These are phyloP conservation scores for Saccharomycopsis sp. DNA, from an alignment of 805 yeast species.

Conservation along the genomic window DNA sequence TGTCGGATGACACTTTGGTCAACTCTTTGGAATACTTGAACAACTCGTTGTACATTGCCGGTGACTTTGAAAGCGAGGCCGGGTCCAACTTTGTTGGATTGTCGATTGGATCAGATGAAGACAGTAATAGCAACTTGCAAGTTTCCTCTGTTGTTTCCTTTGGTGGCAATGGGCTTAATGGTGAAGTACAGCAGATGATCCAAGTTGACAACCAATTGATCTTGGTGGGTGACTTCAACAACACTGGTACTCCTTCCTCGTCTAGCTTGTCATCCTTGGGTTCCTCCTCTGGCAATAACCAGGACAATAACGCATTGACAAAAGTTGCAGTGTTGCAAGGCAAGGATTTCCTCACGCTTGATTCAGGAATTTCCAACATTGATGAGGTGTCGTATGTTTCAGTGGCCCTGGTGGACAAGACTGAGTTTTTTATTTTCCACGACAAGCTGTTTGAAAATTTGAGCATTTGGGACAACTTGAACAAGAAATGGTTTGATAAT, in stretches of 20 bases:
- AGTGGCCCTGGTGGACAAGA: conserved; percentile 29
- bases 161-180: conserved; percentile 35
- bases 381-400: conserved; percentile 24
- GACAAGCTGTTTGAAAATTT: conserved; percentile 18
- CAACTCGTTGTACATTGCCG: conserved; percentile 37
- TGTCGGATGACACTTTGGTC: conserved; percentile 24
- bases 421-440: conserved; percentile 36
- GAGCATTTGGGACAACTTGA: conserved; percentile 35
- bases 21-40: conserved; percentile 34
- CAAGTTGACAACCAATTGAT: conserved; percentile 31
- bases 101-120: conserved; percentile 3
- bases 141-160: conserved; percentile 16
- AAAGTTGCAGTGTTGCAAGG: conserved; percentile 32
- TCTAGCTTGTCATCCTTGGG: conserved; percentile 24
- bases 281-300: conserved; percentile 24
- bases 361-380: conserved; percentile 14
- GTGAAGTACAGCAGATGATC: conserved; percentile 30
- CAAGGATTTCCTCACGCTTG: conserved; percentile 31
- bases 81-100: conserved; percentile 30
- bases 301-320: conserved; percentile 27
- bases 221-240: conserved; percentile 39
- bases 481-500: conserved; percentile 29
- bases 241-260: conserved; percentile 28
- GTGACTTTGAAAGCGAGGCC: conserved; percentile 36
- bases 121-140: conserved; percentile 14